Conservation (phyloP, 139 green algal species). For the Pleodorina starrii region DNA sequence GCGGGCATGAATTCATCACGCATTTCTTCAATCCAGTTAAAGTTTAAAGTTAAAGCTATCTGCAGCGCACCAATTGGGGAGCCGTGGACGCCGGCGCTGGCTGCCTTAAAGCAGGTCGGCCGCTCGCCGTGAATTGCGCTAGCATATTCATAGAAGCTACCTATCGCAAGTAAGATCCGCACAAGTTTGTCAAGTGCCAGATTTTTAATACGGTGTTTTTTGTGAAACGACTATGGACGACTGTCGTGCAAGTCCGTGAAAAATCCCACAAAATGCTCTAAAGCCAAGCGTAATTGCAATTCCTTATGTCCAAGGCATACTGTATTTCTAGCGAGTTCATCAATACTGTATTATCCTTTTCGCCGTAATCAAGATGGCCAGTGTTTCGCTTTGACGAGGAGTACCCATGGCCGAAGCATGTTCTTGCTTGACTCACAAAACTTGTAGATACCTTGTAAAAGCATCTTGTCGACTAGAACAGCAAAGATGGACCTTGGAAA, state of each 20-base stretch:
- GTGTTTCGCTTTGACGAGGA: neutral
- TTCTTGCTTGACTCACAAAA: neutral
- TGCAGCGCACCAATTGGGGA: neutral
- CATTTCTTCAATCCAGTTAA: too few relatives aligned
- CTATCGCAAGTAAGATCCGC: too few relatives aligned
- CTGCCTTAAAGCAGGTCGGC: neutral
- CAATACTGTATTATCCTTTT: neutral
- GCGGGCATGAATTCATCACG: too few relatives aligned
- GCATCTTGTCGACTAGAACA: neutral
- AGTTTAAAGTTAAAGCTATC: too few relatives aligned
- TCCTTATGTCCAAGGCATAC: neutral
- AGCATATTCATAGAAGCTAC: conserved; percentile 6
- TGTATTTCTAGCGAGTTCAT: neutral
- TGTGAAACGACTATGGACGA: too few relatives aligned
- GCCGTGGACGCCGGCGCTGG: neutral
- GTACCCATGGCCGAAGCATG: conserved; percentile 20
- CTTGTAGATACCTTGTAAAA: neutral
- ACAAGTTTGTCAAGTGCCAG: too few relatives aligned
- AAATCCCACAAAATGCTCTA: too few relatives aligned
- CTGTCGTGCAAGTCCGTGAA: too few relatives aligned
- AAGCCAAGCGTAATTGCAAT: neutral
- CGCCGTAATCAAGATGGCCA: conserved; percentile 2
- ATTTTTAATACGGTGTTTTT: too few relatives aligned
- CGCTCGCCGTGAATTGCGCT: neutral
- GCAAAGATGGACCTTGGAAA: conserved; percentile 21